A percentile compares a stretch with the other conserved stretches of the same genome.
phyloP scores from a whole-genome alignment of 805 yeast genomes.

The Candida insectalens region DNA sequence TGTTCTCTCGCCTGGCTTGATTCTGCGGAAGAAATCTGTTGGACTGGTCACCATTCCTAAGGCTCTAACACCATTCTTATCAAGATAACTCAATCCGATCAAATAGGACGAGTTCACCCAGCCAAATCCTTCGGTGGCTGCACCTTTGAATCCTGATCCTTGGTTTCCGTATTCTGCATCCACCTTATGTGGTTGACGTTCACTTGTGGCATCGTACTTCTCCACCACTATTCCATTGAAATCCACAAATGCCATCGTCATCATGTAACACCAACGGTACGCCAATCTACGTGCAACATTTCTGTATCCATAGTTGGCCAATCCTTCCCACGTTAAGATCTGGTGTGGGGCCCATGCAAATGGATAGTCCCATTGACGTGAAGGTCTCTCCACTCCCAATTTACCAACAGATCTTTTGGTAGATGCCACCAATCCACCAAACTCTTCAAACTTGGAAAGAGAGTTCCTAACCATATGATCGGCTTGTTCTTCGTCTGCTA shows the following conservation, averaged over 20 bases:
- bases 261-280: constrained; percentile 82
- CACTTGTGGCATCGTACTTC: constrained; percentile 82
- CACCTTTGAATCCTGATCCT: constrained; percentile 87
- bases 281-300: constrained; percentile 61
- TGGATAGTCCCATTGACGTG: constrained; percentile 97
- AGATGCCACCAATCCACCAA: constrained; percentile 86
- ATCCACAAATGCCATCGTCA: constrained; percentile 85
- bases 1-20: constrained; percentile 32
- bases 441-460: constrained; percentile 63
- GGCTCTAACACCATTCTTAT: constrained; percentile 60
- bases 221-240: constrained; percentile 93
- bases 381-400: constrained; percentile 61
- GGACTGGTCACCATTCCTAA: constrained; percentile 77
- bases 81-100: constrained; percentile 60
- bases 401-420: constrained; percentile 67
- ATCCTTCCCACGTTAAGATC: constrained; percentile 86
- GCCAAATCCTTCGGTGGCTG: constrained; percentile 93
- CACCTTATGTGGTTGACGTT: constrained; percentile 80
- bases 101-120: constrained; percentile 92
- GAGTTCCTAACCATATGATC: constrained; percentile 43
- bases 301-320: constrained; percentile 58
- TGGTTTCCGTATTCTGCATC: constrained; percentile 97
- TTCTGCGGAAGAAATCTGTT: constrained; percentile 41
- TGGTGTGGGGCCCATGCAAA: constrained; percentile 99
- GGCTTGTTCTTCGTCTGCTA: constrained; percentile 61